Base-by-base conservation (phyloP, 1,284 basidiomycete species). In the Coniferiporia weirii region DNA sequence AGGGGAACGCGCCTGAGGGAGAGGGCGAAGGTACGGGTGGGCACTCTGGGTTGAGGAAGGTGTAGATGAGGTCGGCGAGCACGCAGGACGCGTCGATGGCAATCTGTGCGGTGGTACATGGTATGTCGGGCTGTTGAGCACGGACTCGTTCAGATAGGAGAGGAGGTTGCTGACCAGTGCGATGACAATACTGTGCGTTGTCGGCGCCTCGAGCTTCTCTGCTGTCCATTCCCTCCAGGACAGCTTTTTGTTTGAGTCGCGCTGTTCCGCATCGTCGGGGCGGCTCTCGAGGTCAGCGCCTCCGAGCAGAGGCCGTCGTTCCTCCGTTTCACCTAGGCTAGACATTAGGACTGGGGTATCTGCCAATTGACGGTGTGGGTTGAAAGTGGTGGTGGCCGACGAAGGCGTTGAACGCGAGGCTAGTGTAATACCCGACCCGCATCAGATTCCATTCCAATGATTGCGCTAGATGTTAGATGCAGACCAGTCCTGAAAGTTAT, bases 21-120 rank as follows among this genome's bases (percentile, higher is more conserved):
- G 43, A 8, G 38, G 35, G 22, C 17, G 51, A 8, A 15, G 50
- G 40, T 35, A 17, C 51, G 38, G 70, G 38, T 7, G 38, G 69
- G 67, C 86, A 89, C 12, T 68, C 70, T 34, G 79, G 71, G 43
- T 75, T 76, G 49, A 91, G 78, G 61, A 90, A 80, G 20, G 80
- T 81, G 67, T 85, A 88, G n/a, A 73, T 75, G 8, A 91, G 76
- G 70, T 91, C 87, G 44, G 79, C 75, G 51, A 91, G 78, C 19
- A 89, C 85, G 66, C 85, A 87, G 7, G 64, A 65, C 7, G 83
- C 82, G 69, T 91, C 88, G 54, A 85, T 76, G 5, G 78, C 66
- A 62, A 87, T 85, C 87, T 89, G 63, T 54, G 57, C 54, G 45
- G 10, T 15, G 40, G 52, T 9, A 45, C 32, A 17, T 38, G 45